phyloP scores from a whole-genome alignment of 768 basidiomycete species.

The Suillus occidentalis region DNA sequence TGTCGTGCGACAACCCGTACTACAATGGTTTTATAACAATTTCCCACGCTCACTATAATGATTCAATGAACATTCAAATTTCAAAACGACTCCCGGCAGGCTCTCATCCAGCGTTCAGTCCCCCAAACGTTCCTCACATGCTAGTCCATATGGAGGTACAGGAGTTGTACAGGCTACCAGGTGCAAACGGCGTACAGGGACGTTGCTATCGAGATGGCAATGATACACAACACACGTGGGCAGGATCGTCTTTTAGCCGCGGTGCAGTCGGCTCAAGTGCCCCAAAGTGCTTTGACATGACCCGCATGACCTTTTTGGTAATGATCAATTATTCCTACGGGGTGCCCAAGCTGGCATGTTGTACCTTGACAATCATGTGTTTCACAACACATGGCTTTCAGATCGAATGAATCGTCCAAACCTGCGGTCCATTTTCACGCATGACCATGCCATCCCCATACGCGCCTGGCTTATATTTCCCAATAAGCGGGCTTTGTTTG shows the following conservation, averaged over 20 bases:
- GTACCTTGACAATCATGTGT: background rate
- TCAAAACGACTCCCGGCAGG: background rate
- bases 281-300: background rate
- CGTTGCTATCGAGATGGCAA: background rate
- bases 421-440: background rate
- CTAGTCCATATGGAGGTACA: background rate
- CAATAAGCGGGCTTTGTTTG: background rate
- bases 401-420: background rate
- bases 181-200: background rate
- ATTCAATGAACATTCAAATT: background rate
- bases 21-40: background rate
- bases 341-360: background rate
- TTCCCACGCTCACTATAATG: background rate
- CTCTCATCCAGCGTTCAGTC: background rate
- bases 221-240: background rate
- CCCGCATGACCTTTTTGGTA: background rate
- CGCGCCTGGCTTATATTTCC: background rate
- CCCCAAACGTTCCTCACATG: conserved; percentile 1
- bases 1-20: background rate
- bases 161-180: background rate
- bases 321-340: background rate
- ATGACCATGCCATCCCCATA: background rate
- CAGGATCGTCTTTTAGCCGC: background rate
- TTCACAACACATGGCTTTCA: background rate
- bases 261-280: background rate